Evolutionary conservation across 306 rosid species (phyloP), one percentile per base, ranked within the genome.

Genomic region (Malus sieversii): DNA sequence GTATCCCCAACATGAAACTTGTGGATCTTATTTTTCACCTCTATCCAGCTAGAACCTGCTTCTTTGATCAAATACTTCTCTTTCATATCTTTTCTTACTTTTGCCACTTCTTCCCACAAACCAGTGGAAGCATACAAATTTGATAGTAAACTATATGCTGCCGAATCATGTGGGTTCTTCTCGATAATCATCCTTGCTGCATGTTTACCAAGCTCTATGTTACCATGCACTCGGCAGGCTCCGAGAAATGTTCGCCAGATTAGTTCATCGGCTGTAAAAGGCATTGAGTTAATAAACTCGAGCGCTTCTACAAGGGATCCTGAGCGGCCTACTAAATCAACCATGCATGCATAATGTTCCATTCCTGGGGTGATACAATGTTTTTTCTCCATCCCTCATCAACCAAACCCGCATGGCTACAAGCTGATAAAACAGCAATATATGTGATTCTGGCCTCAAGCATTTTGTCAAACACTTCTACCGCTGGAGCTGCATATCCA

Each of bases 341-440:
- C 83, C 79, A 83, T 79, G 35, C 86, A 83, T 68, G 83, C 82
- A 11, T 76, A 83, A 44, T 83, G 86, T 75, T 83, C 83, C 77
- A 83, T 79, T 68, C 70, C 76, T 59, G 83, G 86, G 19, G 40
- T 27, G 35, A 79, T 65, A 67, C 68, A 73, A 51, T 83, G 71
- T 58, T 79, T 61, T 46, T 66, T 59, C 55, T 75, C 60, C 81
- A 76, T 11, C 86, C 81, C 67, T 83, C 83, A 52, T 63, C 10
- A 18, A 83, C 44, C 72, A 83, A 32, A 60, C 83, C 83, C 5
- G 72, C 48, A 62, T 84, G 84, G 40, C 84, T 77, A 67, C 84
- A 84, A 3, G 84, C 84, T 12, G 75, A 73, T 25, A 80, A 74
- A 48, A 84, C 80, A 8, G 82, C 78, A 4, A 76, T 22, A 25